Base-by-base conservation (phyloP, 2,329 filamentous ascomycete genomes). In the Lasiodiplodia sp. region DNA sequence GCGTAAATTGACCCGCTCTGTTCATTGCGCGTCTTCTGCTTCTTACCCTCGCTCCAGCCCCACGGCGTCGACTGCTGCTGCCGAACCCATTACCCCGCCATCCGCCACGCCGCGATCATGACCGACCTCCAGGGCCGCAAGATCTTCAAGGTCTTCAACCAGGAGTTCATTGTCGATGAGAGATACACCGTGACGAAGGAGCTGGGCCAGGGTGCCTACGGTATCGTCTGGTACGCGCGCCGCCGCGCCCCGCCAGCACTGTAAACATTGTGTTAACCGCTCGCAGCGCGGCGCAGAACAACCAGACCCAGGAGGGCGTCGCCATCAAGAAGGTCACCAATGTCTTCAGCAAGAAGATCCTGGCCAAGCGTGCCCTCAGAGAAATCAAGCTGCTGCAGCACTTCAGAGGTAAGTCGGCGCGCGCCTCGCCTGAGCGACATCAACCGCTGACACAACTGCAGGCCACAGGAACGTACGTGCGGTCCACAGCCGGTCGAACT, bases 311-410 rank as follows among this genome's bases (percentile, higher is more conserved):
- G 77, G 96, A 99, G 80, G 94, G 95, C 51, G 94, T 99, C 71
- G 96, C 96, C 76, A 96, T 99, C 86, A 99, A 99, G 84, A 99
- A 99, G 84, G 93, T 99, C 80, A 99, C 96, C 85, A 99, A 99
- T 92, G 95, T 99, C 76, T 99, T 99, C 83, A 97, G 94, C 88
- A 99, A 99, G 86, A 98, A 98, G 89, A 99, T 99, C 75, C 87
- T 99, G 73, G 96, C 96, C 76, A 99, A 99, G 89, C 92, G 96
- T 78, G 96, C 96, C 62, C 83, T 99, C 86, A 90, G 96, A 81
- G 96, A 99, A 85, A 98, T 99, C 84, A 99, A 98, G 88, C 88
- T 99, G 74, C 87, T 99, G 72, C 95, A 98, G 85, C 96, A 99
- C 83, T 99, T 99, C 85, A 89, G 96, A 79, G 84, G 80, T 77